Evolutionary conservation across 208 protist species (phyloP).

Genomic region (Leishmania major): DNA sequence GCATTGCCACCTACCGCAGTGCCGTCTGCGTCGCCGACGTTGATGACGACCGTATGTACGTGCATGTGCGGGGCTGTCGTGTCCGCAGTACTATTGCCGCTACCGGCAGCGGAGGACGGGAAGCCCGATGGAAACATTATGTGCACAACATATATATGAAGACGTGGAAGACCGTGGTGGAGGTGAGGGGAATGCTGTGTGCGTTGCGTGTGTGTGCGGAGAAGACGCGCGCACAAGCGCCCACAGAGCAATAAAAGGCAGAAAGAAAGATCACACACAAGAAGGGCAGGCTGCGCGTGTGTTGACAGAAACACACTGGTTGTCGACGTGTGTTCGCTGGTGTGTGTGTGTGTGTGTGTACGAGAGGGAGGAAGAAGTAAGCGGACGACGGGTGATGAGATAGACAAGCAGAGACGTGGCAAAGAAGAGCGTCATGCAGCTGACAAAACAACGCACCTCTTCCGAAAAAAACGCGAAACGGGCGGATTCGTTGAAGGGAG

Average conservation of each 20-base stretch:
- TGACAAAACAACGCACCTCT: too few relatives aligned
- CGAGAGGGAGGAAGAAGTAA: background rate
- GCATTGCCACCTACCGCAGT: background rate
- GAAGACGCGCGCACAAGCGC: background rate
- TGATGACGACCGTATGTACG: conserved; percentile 3
- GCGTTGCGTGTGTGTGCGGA: background rate
- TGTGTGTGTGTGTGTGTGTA: background rate
- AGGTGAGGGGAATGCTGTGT: background rate
- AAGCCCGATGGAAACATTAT: background rate
- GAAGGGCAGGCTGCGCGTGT: background rate
- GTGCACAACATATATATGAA: too few relatives aligned
- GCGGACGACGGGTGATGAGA: background rate
- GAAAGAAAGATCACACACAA: background rate
- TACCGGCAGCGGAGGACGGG: background rate
- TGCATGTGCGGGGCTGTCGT: background rate
- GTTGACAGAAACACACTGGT: background rate
- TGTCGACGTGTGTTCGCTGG: background rate
- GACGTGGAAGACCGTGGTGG: background rate
- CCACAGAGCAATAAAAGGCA: background rate
- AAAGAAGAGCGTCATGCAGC: too few relatives aligned
- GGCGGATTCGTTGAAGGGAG: too few relatives aligned
- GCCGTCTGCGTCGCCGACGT: background rate
- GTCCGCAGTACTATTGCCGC: background rate
- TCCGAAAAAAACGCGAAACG: too few relatives aligned
- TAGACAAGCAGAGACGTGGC: background rate